Evolutionary conservation across 2,329 filamentous ascomycete genomes (phyloP).

Genomic region (Penicillium sp.): DNA sequence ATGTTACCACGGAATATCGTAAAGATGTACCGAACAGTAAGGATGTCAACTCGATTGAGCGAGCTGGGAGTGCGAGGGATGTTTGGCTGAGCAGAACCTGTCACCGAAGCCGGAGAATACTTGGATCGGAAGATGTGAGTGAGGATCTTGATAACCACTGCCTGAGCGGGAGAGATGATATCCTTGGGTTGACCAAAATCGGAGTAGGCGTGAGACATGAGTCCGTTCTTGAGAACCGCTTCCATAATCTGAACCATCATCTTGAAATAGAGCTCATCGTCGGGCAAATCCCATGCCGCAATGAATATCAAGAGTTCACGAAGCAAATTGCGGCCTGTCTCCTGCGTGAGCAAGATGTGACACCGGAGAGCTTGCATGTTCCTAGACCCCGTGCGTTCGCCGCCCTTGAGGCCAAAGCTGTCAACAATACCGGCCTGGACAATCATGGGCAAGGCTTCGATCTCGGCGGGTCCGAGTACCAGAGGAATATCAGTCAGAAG

Average conservation of each 20-base stretch:
- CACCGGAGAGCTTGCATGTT: slow-evolving; percentile 90
- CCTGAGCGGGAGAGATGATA: slow-evolving; percentile 93
- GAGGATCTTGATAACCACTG: slow-evolving; percentile 85
- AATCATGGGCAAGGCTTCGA: slow-evolving; percentile 95
- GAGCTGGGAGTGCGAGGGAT: slow-evolving; percentile 59
- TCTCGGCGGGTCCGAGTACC: slow-evolving; percentile 90
- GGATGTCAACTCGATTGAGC: slow-evolving; percentile 58
- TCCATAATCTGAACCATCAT: slow-evolving; percentile 96
- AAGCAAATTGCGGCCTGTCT: slow-evolving; percentile 85
- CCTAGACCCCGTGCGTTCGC: slow-evolving; percentile 59
- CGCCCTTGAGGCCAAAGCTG: slow-evolving; percentile 70
- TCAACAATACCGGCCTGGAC: slow-evolving; percentile 93
- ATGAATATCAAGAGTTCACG: slow-evolving; percentile 94
- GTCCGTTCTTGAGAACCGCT: slow-evolving; percentile 82
- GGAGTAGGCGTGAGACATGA: slow-evolving; percentile 91
- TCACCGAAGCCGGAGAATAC: slow-evolving; percentile 50
- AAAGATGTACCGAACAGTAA: slow-evolving; percentile 84
- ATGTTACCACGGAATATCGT: slow-evolving; percentile 90
- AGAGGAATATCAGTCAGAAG: slow-evolving; percentile 91
- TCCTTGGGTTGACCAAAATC: slow-evolving; percentile 90
- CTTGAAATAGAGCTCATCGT: slow-evolving; percentile 93
- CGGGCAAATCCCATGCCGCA: slow-evolving; percentile 92
- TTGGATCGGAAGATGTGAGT: slow-evolving; percentile 81
- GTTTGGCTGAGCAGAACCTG: slow-evolving; percentile 55
- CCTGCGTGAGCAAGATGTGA: slow-evolving; percentile 83